These are phyloP conservation scores for Podaxis rugospora DNA, from an alignment of 768 basidiomycete species.

Conservation along the genomic window DNA sequence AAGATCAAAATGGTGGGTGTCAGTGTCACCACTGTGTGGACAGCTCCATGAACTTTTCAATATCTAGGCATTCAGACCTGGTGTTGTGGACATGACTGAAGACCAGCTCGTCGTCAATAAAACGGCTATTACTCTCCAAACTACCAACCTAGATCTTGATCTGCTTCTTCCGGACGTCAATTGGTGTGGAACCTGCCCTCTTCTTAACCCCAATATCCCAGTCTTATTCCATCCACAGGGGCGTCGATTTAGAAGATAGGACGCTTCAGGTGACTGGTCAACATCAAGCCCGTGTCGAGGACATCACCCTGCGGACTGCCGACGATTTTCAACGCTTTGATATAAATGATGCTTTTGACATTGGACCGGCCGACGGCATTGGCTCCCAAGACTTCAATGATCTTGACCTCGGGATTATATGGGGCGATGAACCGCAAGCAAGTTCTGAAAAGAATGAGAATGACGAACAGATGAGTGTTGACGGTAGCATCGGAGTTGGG, in stretches of 20 bases:
- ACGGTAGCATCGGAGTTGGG: constrained; percentile 68
- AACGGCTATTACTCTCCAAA: constrained; percentile 84
- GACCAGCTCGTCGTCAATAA: constrained; percentile 86
- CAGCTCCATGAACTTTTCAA: constrained; percentile 7
- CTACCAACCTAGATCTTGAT: constrained; percentile 74
- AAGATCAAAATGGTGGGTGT: constrained; percentile 86
- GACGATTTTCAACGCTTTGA: constrained; percentile 70
- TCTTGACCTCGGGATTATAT: constrained; percentile 73
- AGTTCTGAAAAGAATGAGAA: constrained; percentile 30
- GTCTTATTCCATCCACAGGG: constrained; percentile 42
- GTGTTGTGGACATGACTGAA: constrained; percentile 93
- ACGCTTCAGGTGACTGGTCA: constrained; percentile 65
- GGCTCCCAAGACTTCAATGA: constrained; percentile 79
- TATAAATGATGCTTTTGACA: constrained; percentile 70
- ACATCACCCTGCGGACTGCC: constrained; percentile 80
- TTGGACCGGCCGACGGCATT: constrained; percentile 77
- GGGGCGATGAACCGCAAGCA: constrained; percentile 54
- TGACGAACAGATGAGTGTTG: constrained; percentile 52
- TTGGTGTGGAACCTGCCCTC: constrained; percentile 42
- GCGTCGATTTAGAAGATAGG: constrained; percentile 71
- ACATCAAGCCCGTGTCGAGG: constrained; percentile 79
- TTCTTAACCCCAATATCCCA: neutral
- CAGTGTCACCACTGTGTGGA: neutral
- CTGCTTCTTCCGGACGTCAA: constrained; percentile 75
- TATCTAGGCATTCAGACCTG: constrained; percentile 85